Percentiles rank a stretch among this genome's conserved stretches.
Evolutionary conservation across 345 rosid species (phyloP).

Genomic region (Cardamine resedifolia): DNA sequence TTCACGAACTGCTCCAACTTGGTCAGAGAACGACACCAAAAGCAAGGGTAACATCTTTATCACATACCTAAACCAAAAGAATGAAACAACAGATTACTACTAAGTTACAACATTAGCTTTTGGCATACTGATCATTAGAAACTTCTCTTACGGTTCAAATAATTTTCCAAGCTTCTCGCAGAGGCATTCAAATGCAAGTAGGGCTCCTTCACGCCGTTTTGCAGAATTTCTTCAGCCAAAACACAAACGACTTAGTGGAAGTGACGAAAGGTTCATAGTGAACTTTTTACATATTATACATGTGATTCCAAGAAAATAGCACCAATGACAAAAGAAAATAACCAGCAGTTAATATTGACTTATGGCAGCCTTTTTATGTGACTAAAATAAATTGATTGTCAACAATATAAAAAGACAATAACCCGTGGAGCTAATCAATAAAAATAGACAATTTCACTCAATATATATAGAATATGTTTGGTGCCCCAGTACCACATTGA

Average conservation of each 20-base stretch:
- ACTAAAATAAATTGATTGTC: neutral
- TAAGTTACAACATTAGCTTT: constrained; percentile 11
- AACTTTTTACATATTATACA: constrained; percentile 7
- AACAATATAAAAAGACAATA: neutral
- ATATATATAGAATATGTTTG: neutral
- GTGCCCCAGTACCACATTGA: neutral
- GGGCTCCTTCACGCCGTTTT: constrained; percentile 91
- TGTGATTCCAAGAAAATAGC: neutral
- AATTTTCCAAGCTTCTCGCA: constrained; percentile 91
- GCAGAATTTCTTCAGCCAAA: constrained; percentile 68
- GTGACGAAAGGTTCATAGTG: neutral
- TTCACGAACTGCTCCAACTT: constrained; percentile 96
- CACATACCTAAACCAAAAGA: constrained; percentile 65
- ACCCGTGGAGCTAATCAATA: neutral
- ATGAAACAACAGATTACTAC: constrained; percentile 2
- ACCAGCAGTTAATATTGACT: neutral
- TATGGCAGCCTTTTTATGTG: neutral
- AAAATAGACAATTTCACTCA: neutral
- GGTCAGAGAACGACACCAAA: constrained; percentile 95
- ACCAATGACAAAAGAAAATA: neutral
- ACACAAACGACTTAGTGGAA: constrained; percentile 6
- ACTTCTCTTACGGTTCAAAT: constrained; percentile 84
- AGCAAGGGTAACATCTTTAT: constrained; percentile 92
- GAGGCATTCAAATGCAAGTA: constrained; percentile 93
- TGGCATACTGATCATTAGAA: constrained; percentile 5